Percentiles rank a stretch among this genome's conserved stretches.
Conservation (phyloP, 108 stramenopile species). For the Parietichytrium sp. region DNA sequence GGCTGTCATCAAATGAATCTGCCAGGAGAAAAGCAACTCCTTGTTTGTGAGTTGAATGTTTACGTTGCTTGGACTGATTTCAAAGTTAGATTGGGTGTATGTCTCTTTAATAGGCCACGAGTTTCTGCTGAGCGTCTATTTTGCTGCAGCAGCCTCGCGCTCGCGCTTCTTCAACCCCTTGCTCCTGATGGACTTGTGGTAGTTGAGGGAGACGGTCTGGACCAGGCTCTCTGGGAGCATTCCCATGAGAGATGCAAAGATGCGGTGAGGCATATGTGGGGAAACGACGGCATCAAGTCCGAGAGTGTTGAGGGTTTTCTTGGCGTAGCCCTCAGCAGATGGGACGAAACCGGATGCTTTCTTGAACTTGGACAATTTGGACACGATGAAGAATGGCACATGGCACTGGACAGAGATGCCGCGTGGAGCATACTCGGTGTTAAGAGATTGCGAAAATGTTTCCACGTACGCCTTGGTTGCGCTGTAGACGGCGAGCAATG, state of each 20-base stretch:
- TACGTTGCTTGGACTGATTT: too few relatives aligned
- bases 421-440: conserved; percentile 60
- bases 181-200: conserved; percentile 69
- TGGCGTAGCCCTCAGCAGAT: conserved; percentile 77
- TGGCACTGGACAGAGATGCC: conserved; percentile 93
- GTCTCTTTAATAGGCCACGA: too few relatives aligned
- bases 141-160: too few relatives aligned
- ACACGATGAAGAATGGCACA: conserved; percentile 92
- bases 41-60: too few relatives aligned
- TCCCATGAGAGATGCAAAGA: conserved; percentile 82
- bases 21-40: too few relatives aligned
- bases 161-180: conserved; percentile 73
- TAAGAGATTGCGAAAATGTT: conserved; percentile 83
- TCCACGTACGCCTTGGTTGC: conserved; percentile 93
- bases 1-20: too few relatives aligned
- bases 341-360: conserved; percentile 78
- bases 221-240: conserved; percentile 70
- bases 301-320: conserved; percentile 74
- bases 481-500: conserved; percentile 89
- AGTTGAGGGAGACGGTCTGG: conserved; percentile 61
- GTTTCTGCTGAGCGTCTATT: too few relatives aligned
- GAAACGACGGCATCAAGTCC: conserved; percentile 75
- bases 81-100: too few relatives aligned
- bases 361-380: conserved; percentile 94
- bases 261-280: conserved; percentile 86